phyloP scores from a whole-genome alignment of 2,329 filamentous ascomycete species.

The Cladophialophora chaetospira region DNA sequence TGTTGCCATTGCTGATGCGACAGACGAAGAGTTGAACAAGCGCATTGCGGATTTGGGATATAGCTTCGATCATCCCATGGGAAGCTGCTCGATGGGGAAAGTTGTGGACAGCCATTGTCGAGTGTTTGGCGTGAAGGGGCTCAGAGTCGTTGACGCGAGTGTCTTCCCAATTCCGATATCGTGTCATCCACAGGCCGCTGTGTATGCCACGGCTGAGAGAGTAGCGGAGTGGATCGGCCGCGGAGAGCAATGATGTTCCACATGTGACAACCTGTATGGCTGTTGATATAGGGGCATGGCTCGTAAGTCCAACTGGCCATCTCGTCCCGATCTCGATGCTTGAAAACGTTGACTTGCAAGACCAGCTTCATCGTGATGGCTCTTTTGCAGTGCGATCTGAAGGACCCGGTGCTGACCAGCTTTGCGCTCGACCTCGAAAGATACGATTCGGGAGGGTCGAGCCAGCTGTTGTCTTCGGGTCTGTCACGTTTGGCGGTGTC shows the following conservation, averaged over 20 bases:
- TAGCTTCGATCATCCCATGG: conserved; percentile 40
- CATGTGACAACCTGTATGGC: too few relatives aligned
- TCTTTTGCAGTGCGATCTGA: not conserved
- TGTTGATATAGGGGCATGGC: too few relatives aligned
- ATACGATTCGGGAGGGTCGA: not conserved
- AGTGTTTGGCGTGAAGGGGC: conserved; percentile 36
- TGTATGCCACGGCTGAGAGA: conserved; percentile 50
- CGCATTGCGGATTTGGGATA: conserved; percentile 35
- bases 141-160: conserved; percentile 41
- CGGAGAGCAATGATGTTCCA: too few relatives aligned
- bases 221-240: conserved; percentile 33
- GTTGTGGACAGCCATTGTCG: conserved; percentile 39
- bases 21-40: conserved; percentile 34
- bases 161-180: conserved; percentile 41
- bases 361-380: not conserved
- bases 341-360: too few relatives aligned
- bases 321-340: too few relatives aligned
- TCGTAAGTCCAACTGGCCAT: too few relatives aligned
- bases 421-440: not conserved
- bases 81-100: conserved; percentile 43
- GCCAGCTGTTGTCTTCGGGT: not conserved
- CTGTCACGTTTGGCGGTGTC: not conserved
- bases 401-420: not conserved
- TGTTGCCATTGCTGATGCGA: conserved; percentile 10
- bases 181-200: conserved; percentile 46